Percentiles rank a stretch among this genome's conserved stretches.
Evolutionary conservation across 352 stramenopile species (phyloP).

Genomic region (Chrysophaeum taylorii): DNA sequence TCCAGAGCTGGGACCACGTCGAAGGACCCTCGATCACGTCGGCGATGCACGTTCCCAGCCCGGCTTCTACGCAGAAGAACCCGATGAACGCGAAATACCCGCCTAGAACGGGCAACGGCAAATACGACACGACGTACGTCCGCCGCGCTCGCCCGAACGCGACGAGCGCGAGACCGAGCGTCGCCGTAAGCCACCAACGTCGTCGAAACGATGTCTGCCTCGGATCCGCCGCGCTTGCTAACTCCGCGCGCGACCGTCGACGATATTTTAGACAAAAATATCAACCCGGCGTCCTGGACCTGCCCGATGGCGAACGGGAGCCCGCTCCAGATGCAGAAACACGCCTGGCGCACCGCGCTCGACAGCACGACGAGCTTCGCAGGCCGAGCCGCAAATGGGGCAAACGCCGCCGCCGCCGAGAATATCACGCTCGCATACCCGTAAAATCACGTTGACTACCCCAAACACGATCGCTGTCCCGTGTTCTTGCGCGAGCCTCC

Average conservation of each 20-base stretch:
- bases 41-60: constrained; percentile 56
- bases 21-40: constrained; percentile 69
- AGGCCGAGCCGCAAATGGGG: too few species aligned
- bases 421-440: too few species aligned
- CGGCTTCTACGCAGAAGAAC: constrained; percentile 81
- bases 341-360: constrained; percentile 75
- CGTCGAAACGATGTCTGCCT: constrained; percentile 71
- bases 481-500: too few species aligned
- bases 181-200: constrained; percentile 67
- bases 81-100: constrained; percentile 87
- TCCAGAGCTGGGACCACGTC: constrained; percentile 60
- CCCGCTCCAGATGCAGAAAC: constrained; percentile 67
- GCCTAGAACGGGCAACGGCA: constrained; percentile 83
- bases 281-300: constrained; percentile 76
- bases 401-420: too few species aligned
- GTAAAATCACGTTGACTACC: too few species aligned
- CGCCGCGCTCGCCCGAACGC: constrained; percentile 81
- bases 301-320: constrained; percentile 81
- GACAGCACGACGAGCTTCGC: too few species aligned
- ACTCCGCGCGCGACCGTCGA: constrained; percentile 66
- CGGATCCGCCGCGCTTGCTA: too few species aligned
- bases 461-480: too few species aligned
- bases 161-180: constrained; percentile 73
- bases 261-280: constrained; percentile 78
- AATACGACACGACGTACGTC: constrained; percentile 77